Conservation (phyloP, 2,329 filamentous ascomycete species). For the Chalaropsis ovoidea region DNA sequence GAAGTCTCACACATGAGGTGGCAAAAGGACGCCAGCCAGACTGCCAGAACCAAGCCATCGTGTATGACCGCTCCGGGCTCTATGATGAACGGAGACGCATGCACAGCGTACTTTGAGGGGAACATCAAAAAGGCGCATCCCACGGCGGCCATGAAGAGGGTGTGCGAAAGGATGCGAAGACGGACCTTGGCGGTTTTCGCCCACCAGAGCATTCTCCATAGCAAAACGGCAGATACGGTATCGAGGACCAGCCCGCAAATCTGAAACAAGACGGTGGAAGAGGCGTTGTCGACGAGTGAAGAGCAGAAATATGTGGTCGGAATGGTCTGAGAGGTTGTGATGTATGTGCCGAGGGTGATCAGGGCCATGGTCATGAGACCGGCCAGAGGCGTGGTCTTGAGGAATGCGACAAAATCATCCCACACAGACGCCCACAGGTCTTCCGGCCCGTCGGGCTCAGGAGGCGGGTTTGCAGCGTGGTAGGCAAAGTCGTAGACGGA, state of each 20-base stretch:
- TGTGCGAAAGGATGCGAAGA: conserved; percentile 38
- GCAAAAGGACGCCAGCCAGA: conserved; percentile 37
- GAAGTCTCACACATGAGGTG: conserved; percentile 41
- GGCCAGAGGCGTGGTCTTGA: conserved; percentile 31
- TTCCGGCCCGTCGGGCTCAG: conserved; percentile 33
- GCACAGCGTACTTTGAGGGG: conserved; percentile 16
- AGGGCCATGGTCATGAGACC: conserved; percentile 29
- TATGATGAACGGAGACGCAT: conserved; percentile 17
- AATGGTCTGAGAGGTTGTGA: conserved; percentile 30
- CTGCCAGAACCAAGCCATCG: conserved; percentile 40
- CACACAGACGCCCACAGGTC: conserved; percentile 41
- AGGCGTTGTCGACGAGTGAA: conserved; percentile 34
- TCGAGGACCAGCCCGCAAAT: conserved; percentile 39
- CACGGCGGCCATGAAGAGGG: conserved; percentile 32
- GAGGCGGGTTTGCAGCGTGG: neutral
- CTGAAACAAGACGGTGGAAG: conserved; percentile 36
- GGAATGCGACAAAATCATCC: conserved; percentile 42
- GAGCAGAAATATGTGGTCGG: conserved; percentile 45
- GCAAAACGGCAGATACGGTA: conserved; percentile 38
- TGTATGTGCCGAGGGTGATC: conserved; percentile 38
- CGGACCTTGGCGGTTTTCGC: conserved; percentile 40
- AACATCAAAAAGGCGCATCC: conserved; percentile 17
- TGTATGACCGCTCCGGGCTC: conserved; percentile 30
- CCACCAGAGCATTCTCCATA: conserved; percentile 46
- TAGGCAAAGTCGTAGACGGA: conserved; percentile 24